These are phyloP conservation scores for Solanum ahanhuiri DNA, from an alignment of 257 asterid genomes.

Conservation along the genomic window DNA sequence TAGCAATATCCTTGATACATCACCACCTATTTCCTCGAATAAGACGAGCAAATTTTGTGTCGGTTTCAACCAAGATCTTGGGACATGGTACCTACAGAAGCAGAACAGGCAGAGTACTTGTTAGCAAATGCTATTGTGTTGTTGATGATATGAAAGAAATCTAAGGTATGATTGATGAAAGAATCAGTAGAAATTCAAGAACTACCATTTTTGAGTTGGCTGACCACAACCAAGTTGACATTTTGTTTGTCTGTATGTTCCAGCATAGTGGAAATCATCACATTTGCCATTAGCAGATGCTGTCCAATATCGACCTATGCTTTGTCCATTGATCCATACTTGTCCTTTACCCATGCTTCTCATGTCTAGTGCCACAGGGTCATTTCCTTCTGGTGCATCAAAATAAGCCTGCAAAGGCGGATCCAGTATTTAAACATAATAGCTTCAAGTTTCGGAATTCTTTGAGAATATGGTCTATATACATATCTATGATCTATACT, in stretches of 20 bases:
- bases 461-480: neutral
- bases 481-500: neutral
- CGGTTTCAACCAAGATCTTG: conserved; percentile 66
- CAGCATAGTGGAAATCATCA: conserved; percentile 39
- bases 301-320: conserved; percentile 64
- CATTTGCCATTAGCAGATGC: conserved; percentile 45
- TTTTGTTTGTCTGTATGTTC: conserved; percentile 39
- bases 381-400: conserved; percentile 54
- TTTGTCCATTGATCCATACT: conserved; percentile 78
- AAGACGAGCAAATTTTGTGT: conserved; percentile 38
- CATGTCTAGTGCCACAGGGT: conserved; percentile 69
- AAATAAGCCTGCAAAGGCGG: conserved; percentile 35
- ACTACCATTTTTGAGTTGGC: conserved; percentile 60
- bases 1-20: conserved; percentile 35
- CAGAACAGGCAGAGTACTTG: neutral
- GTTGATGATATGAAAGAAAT: neutral
- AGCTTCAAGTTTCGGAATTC: neutral
- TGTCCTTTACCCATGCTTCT: conserved; percentile 74
- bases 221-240: conserved; percentile 58
- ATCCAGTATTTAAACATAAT: neutral
- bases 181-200: neutral
- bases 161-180: neutral
- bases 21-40: conserved; percentile 60
- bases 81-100: conserved; percentile 64
- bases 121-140: neutral